Conservation (phyloP, 331 rosid species). For the Rhamnella rubrinervis region DNA sequence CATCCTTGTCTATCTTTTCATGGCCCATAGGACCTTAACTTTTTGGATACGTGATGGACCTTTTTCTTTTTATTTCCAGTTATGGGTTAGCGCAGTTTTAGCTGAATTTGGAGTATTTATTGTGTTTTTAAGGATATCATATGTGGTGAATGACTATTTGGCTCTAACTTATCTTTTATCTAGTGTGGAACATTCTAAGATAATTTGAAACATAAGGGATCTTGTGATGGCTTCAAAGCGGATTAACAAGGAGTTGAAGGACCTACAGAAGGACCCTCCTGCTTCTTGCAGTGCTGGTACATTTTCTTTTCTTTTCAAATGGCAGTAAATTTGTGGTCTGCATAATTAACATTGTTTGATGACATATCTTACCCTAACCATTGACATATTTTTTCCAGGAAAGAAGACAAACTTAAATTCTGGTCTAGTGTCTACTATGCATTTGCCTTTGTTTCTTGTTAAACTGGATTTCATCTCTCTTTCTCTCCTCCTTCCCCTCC, state of each 20-base stretch:
- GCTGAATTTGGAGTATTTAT: too few relatives aligned
- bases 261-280: conserved; percentile 79
- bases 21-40: too few relatives aligned
- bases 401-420: too few relatives aligned
- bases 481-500: too few relatives aligned
- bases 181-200: neutral
- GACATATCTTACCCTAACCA: neutral
- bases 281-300: conserved; percentile 80
- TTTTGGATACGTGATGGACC: too few relatives aligned
- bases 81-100: too few relatives aligned
- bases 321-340: neutral
- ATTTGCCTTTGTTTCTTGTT: too few relatives aligned
- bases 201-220: neutral
- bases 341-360: neutral
- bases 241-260: conserved; percentile 80
- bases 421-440: too few relatives aligned
- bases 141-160: neutral
- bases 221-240: conserved; percentile 58
- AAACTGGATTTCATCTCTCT: too few relatives aligned
- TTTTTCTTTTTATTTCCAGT: too few relatives aligned
- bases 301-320: conserved; percentile 4
- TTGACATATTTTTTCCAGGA: too few relatives aligned
- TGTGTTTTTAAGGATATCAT: neutral
- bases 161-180: neutral
- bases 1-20: too few relatives aligned